Base-by-base conservation (phyloP, 495 filamentous ascomycete species). In the Pyronema domesticum region DNA sequence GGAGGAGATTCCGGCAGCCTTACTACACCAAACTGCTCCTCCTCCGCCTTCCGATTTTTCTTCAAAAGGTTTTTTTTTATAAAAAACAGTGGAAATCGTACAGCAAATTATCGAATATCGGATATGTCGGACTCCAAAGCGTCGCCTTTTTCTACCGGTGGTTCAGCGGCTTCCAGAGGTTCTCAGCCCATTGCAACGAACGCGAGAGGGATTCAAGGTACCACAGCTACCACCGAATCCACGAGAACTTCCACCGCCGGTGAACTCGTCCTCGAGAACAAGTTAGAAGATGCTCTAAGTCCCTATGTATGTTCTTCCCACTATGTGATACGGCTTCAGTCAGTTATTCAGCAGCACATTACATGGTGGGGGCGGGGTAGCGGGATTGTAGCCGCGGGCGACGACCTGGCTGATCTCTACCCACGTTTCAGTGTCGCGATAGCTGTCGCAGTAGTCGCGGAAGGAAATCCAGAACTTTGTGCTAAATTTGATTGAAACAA, bases 271-370 rank as follows among this genome's bases (percentile, higher is more conserved):
- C 40, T 66, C 17, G 57, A 62, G 36, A 59, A 59, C 23, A 46
- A 60, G 30, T 37, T 60, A 14, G 42, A 36, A 13, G 53, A 58
- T 15, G 65, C 63, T 42, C 56, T 53, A 18, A 66, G 63, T 40
- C 63, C 63, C 37, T 66, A 66, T 57, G 63, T 66, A 65, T 15
- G 57, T 51, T 46, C 39, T 52, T 51, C 14, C 23, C 23, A 30
- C 5, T 30, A 30, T 30, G 23, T 5, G 5, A 30, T 30, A 30
- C 23, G 23, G 23, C 23, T 30, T 30, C 23, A 30, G 23, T 30
- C 15, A 7, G 15, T 17, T 17, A 9, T 30, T 50, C 37, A 13
- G 23, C 23, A 30, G 23, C 23, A 30, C 23, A 30, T 54, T 4
- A 33, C 49, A 40, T 47, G 37, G 37, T 49, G 52, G 40, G 8